Conservation (phyloP, 2,329 filamentous ascomycete genomes). For the Paradendryphiella salina region DNA sequence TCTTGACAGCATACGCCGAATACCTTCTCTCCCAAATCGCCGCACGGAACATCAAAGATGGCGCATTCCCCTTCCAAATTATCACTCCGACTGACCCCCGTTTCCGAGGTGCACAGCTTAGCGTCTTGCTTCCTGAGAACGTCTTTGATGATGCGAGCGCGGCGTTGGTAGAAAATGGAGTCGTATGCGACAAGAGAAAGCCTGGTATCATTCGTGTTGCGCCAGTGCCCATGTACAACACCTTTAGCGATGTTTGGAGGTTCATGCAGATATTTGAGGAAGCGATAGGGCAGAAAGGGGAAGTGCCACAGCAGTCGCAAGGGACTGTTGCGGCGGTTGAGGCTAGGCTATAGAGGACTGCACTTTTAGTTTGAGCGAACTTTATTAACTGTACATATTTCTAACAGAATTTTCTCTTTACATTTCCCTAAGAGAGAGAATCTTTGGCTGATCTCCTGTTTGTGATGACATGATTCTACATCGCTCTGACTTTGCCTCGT, state of each 20-base stretch:
- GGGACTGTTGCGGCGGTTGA: slow-evolving; percentile 5
- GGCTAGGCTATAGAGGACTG: slow-evolving; percentile 13
- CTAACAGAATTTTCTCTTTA: too few relatives aligned
- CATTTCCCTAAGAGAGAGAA: too few relatives aligned
- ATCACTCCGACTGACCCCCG: slow-evolving; percentile 70
- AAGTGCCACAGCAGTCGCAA: slow-evolving; percentile 6
- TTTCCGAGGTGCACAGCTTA: slow-evolving; percentile 78
- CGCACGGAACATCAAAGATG: slow-evolving; percentile 25
- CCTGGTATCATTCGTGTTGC: slow-evolving; percentile 84
- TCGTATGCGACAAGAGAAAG: slow-evolving; percentile 80
- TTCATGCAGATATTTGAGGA: slow-evolving; percentile 53
- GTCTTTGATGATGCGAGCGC: slow-evolving; percentile 68
- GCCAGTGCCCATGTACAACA: slow-evolving; percentile 81
- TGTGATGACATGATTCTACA: too few relatives aligned
- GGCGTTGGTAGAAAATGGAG: slow-evolving; percentile 67
- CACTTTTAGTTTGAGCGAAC: not conserved
- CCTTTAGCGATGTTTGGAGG: slow-evolving; percentile 67
- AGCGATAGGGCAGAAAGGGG: slow-evolving; percentile 38
- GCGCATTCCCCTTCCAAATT: slow-evolving; percentile 48
- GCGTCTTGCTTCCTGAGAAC: slow-evolving; percentile 68
- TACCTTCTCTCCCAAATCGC: slow-evolving; percentile 33
- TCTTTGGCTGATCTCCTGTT: too few relatives aligned
- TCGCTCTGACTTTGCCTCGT: too few relatives aligned
- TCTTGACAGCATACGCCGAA: slow-evolving; percentile 69
- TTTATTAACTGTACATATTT: not conserved